Evolutionary conservation across 1,284 basidiomycete species (phyloP), one percentile per base, ranked within the genome.

Genomic region (Papiliotrema flavescens): DNA sequence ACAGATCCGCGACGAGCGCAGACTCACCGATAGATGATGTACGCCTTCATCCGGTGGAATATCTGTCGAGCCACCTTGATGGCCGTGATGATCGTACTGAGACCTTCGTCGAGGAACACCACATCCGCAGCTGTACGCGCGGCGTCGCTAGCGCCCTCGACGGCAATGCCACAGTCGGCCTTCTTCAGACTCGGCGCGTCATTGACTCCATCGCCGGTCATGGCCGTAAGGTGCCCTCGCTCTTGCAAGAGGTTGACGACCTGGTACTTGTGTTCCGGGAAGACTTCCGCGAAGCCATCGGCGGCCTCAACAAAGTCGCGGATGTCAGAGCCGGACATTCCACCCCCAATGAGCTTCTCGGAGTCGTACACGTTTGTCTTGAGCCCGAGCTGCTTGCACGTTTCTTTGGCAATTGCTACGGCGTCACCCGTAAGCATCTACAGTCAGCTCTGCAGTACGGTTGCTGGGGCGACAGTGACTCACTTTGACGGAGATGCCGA

Each of bases 81-180:
- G 56, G 80, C 75, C 44, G 80, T 81, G 65, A 82, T 82, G 61
- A 80, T 80, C 53, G 78, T 79, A 41, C 73, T 76, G 44, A 78
- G 64, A 69, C 76, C 77, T 61, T 78, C 78, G 63, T 78, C 77
- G 28, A 82, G 74, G 76, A 82, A 82, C 49, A 82, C 81, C 47
- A 86, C 78, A 65, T 85, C 84, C 7, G 82, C 80, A 2, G 79
- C 79, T 36, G 78, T 77, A 55, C 78, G 73, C n/a, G 85, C 85
- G 20, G 86, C 84, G 62, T 86, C 85, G 2, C 80, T 81, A 6
- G 85, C 85, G 19, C 79, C 81, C 52, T 76, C 70, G 81, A 87
- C 86, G 7, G 83, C 85, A 59, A 87, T 83, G 49, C 83, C 83
- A 42, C 84, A 81, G 49, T 82, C 81, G 3, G 83, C 81, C 51